A percentile compares a stretch with the other conserved stretches of the same genome.
These are phyloP conservation scores for Avena atlantica DNA, from an alignment of 176 grass and related monocot species.

Conservation along the genomic window DNA sequence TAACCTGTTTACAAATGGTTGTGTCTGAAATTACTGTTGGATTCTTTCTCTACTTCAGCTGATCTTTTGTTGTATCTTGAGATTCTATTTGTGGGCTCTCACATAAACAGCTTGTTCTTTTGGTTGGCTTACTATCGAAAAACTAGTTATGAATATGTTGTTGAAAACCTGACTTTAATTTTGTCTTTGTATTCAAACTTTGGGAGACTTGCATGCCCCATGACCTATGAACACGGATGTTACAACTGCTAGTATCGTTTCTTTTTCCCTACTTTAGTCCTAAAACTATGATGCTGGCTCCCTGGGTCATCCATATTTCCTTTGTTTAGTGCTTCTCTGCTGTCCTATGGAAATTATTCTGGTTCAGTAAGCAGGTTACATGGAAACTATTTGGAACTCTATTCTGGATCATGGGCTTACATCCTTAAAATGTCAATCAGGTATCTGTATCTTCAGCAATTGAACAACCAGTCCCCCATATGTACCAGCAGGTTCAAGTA, in stretches of 20 bases:
- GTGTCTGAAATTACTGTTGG: not conserved
- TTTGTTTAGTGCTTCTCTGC: conserved; percentile 25
- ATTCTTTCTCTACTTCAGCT: conserved; percentile 26
- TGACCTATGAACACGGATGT: not conserved
- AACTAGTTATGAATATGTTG: not conserved
- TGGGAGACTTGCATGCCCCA: not conserved
- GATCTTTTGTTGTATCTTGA: not conserved
- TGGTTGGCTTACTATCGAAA: not conserved
- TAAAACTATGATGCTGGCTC: conserved; percentile 6
- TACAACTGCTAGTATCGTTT: not conserved
- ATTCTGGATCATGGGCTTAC: conserved; percentile 44
- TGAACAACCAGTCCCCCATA: conserved; percentile 57
- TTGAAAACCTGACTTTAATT: conserved; percentile 26
- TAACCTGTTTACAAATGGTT: conserved; percentile 12
- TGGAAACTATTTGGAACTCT: conserved; percentile 26
- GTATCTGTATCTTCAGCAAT: conserved; percentile 44
- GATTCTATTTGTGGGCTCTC: not conserved
- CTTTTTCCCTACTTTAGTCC: conserved; percentile 2
- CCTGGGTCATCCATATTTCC: conserved; percentile 1
- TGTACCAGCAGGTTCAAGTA: conserved; percentile 70
- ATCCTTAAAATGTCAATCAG: conserved; percentile 49
- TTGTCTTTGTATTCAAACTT: conserved; percentile 8
- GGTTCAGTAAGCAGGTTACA: too few species aligned
- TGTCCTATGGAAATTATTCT: not conserved
- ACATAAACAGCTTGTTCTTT: not conserved